Conservation (phyloP, 306 rosid species). For the Inga laurina region DNA sequence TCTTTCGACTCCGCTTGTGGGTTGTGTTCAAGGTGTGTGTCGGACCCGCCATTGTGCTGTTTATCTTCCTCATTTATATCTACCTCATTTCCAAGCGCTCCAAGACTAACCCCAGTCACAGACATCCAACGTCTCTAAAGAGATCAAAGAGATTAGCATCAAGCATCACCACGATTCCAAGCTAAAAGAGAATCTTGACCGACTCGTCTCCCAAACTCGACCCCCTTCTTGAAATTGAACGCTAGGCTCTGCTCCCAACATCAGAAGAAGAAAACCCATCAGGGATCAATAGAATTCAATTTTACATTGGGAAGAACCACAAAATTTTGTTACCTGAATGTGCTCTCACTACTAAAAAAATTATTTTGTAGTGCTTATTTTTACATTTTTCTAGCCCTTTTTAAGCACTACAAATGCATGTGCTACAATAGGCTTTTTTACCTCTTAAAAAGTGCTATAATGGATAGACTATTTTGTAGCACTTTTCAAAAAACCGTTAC, state of each 20-base stretch:
- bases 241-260: constrained; percentile 47
- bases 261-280: constrained; percentile 51
- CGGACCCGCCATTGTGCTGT: constrained; percentile 57
- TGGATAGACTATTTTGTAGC: too few relatives aligned
- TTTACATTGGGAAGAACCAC: too few relatives aligned
- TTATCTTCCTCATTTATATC: constrained; percentile 51
- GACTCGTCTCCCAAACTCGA: constrained; percentile 44
- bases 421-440: too few relatives aligned
- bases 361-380: too few relatives aligned
- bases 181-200: constrained; percentile 26
- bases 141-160: constrained; percentile 64
- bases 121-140: constrained; percentile 52
- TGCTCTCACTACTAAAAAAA: too few relatives aligned
- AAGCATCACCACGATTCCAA: constrained; percentile 35
- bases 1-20: constrained; percentile 54
- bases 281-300: constrained; percentile 43
- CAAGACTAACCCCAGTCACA: constrained; percentile 31
- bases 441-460: too few relatives aligned
- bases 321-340: too few relatives aligned
- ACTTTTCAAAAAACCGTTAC: too few relatives aligned
- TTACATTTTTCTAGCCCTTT: too few relatives aligned
- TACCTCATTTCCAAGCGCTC: constrained; percentile 57
- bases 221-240: constrained; percentile 43
- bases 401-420: too few relatives aligned
- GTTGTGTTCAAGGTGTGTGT: constrained; percentile 56